A percentile compares a stretch with the other conserved stretches of the same genome.
These are phyloP conservation scores for Pleurostoma richardsiae DNA, from an alignment of 2,329 filamentous ascomycete species.

Conservation along the genomic window DNA sequence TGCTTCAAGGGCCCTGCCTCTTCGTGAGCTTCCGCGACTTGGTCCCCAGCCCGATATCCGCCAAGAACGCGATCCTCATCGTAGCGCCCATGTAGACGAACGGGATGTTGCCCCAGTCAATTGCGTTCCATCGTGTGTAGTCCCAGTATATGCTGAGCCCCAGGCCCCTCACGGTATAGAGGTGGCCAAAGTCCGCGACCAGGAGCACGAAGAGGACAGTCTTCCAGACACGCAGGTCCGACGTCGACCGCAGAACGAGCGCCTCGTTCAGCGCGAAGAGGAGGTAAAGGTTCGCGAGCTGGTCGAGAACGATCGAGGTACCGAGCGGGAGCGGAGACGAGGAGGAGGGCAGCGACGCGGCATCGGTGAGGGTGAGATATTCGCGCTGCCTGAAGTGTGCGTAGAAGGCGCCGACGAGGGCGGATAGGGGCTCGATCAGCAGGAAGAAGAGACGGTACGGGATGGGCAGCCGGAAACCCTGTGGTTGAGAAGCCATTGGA, in stretches of 20 bases:
- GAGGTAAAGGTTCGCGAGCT: constrained; percentile 74
- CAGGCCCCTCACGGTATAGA: constrained; percentile 59
- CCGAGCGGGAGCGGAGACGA: constrained; percentile 43
- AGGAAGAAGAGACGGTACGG: constrained; percentile 71
- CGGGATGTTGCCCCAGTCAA: constrained; percentile 63
- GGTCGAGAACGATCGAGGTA: constrained; percentile 64
- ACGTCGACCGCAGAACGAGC: constrained; percentile 64
- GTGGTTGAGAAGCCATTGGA: constrained; percentile 2
- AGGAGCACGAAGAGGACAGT: constrained; percentile 62
- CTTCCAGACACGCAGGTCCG: constrained; percentile 65
- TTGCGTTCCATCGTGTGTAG: constrained; percentile 57
- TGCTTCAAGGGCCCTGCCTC: not conserved
- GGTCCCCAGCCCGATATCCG: constrained; percentile 45
- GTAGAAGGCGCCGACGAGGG: constrained; percentile 47
- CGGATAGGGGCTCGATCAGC: constrained; percentile 58
- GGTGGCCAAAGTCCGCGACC: constrained; percentile 71
- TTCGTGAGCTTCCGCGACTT: constrained; percentile 11
- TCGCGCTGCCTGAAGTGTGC: constrained; percentile 41
- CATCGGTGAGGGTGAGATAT: constrained; percentile 63
- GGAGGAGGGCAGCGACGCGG: constrained; percentile 38
- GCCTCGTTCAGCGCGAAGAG: constrained; percentile 75
- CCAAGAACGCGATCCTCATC: constrained; percentile 54
- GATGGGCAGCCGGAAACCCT: constrained; percentile 46
- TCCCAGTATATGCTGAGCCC: constrained; percentile 62
- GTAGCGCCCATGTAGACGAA: constrained; percentile 65